Base-by-base conservation (phyloP, 2,329 filamentous ascomycete species). In the Fusarium protoensiforme region DNA sequence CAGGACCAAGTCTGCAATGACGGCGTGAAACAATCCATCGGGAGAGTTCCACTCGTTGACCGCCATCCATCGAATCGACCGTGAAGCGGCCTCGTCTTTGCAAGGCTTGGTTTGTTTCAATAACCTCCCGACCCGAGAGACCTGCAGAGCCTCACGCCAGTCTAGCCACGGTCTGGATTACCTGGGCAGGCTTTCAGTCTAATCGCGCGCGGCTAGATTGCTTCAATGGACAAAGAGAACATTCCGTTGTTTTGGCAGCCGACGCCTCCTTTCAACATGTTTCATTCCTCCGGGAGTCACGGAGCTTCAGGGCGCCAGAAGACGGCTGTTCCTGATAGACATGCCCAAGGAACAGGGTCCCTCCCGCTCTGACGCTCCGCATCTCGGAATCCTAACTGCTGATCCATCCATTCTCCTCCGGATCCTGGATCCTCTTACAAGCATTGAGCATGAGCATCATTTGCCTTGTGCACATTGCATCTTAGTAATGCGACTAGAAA, bases 1-100 rank as follows among this genome's bases (percentile, higher is more conserved):
- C 58, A 65, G 58, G 56, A 58, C 64, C 61, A 64, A 41, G 53
- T 48, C 48, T 29, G 27, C 43, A 48, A 54, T 54, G 54, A 64
- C 61, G 22, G 41, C 33, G 41, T 43, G 54, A 71, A 57, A 67
- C 67, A 65, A 51, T 61, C 41, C 41, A 39, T 39, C 39, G 48
- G 29, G 36, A 69, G 22, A 41, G 63, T 69, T 61, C 60, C 66
- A 71, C 63, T 67, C 36, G 41, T 48, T 71, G 64, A 72, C 70
- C 68, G 70, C 67, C 61, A 68, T 62, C 24, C 4, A 27, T 41
- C 18, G 46, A 31, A 53, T 53, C 27, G 11, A 53, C 27, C 54
- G n/a, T 29, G 46, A 29, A 61, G 41, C 46, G 22, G 58, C 11
- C 31, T 61, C 63, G 29, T 22, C 35, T 39, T 46, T 56, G 36